Evolutionary conservation across 2,329 filamentous ascomycete genomes (phyloP).

Genomic region (Apiospora pterosperma): DNA sequence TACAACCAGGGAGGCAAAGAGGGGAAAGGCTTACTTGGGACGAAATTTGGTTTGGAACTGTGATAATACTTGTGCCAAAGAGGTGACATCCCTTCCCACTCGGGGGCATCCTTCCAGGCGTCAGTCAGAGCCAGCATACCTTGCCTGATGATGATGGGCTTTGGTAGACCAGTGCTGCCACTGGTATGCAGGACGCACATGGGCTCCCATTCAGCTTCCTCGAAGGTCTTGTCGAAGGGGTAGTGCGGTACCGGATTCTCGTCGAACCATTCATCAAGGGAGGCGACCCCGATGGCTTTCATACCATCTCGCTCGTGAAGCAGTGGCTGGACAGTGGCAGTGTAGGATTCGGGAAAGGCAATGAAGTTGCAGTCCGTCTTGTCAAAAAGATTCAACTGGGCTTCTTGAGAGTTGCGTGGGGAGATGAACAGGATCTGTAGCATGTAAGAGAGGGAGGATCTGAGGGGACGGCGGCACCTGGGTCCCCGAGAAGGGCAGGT

Average conservation of each 20-base stretch:
- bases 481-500: too few relatives aligned
- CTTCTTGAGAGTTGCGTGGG: constrained; percentile 41
- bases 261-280: constrained; percentile 32
- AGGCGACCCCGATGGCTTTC: constrained; percentile 30
- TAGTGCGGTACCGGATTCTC: constrained; percentile 29
- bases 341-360: constrained; percentile 27
- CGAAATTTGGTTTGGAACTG: background rate
- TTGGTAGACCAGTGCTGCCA: constrained; percentile 44
- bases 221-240: constrained; percentile 38
- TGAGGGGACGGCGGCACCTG: too few relatives aligned
- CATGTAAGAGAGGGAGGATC: background rate
- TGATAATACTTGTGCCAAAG: background rate
- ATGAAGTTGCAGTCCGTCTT: constrained; percentile 39
- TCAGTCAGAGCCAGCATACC: constrained; percentile 32
- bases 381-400: constrained; percentile 41
- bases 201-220: constrained; percentile 39
- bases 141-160: constrained; percentile 37
- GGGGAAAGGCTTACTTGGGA: constrained; percentile 4
- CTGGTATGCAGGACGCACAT: constrained; percentile 41
- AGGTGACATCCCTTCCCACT: constrained; percentile 13
- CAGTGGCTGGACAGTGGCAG: constrained; percentile 31
- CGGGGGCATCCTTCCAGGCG: constrained; percentile 18
- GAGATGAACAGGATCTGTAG: constrained; percentile 39
- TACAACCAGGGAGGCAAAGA: background rate
- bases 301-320: constrained; percentile 33